Evolutionary conservation across 768 basidiomycete species (phyloP), one percentile per base, ranked within the genome.

Genomic region (Tylopilus balloui): DNA sequence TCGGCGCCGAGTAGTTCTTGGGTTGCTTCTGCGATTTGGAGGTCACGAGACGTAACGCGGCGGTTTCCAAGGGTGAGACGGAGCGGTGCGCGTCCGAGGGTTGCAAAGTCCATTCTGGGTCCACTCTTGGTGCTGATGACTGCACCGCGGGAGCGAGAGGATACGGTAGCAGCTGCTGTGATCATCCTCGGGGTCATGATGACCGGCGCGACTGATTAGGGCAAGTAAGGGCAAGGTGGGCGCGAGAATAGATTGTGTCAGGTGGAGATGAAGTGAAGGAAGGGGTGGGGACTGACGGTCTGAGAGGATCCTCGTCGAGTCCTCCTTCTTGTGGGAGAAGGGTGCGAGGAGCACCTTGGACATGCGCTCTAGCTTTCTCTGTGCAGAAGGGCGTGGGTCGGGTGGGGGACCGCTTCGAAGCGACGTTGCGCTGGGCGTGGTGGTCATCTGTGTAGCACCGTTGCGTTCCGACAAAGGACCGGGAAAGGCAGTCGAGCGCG

Each of bases 181-280:
- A 91, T 79, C 80, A 92, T 84, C 48, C 83, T 76, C 20, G 91
- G 90, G 3, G 89, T 92, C 88, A 93, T 90, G 58, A 93, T 88
- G 52, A 84, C 83, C 12, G 90, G 90, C 13, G 90, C 90, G 65
- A 93, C 91, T 66, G 42, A n/a, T n/a, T n/a, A n/a, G n/a, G n/a
- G n/a, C n/a, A n/a, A n/a, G n/a, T n/a, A n/a, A n/a, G n/a, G n/a
- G n/a, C n/a, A n/a, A n/a, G 1, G 42, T 84, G 32, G 9, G 12
- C 10, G 23, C 19, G 19, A 29, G 6, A 20, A 21, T 21, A 36
- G 28, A 19, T 9, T 10, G 14, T 27, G 17, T 45, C 24, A 20
- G 35, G 21, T 19, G 27, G 27, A 29, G 36, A 28, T 6, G 8
- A 10, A 24, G 32, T 35, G 23, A 34, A 17, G n/a, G n/a, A 10